Base-by-base conservation (phyloP, 1,284 basidiomycete genomes). In the Apiotrichum laibachii region DNA sequence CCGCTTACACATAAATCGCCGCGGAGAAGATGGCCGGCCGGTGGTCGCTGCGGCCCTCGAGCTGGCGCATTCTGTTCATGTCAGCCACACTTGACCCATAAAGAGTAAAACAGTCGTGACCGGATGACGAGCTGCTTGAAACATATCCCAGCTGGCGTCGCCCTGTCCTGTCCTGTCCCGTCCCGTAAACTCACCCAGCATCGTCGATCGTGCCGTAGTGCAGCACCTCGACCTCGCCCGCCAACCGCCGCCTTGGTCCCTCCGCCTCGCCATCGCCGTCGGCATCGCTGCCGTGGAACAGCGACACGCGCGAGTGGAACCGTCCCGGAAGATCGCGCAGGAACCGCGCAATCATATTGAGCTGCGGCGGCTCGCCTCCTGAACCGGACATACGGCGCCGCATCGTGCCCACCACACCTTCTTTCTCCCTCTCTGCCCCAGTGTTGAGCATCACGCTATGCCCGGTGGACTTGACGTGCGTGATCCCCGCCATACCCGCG, bases 151-250 rank as follows among this genome's bases (percentile, higher is more conserved):
- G n/a, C n/a, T n/a, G n/a, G n/a, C n/a, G n/a, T n/a, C n/a, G n/a
- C n/a, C n/a, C n/a, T n/a, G n/a, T n/a, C n/a, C n/a, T n/a, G n/a
- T n/a, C n/a, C n/a, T n/a, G n/a, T n/a, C n/a, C 7, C 34, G 34
- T 13, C 34, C 31, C 26, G 5, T 4, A n/a, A 19, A 50, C 49
- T 50, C 59, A 68, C 65, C 71, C 77, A 6, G 67, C 69, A 64
- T 79, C 77, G 50, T 79, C 77, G 34, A 79, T 72, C 42, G 77
- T 79, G 11, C 72, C 73, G 66, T 79, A 79, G 62, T 77, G 73
- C 47, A 79, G 59, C 60, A 76, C 77, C 50, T 68, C 68, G 4
- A 79, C 77, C 57, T 79, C 74, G 10, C 77, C 77, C 47, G 68
- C 69, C 46, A 64, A 60, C 58, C 69, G 69, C 46, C 66, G 59